Evolutionary conservation across 2,329 filamentous ascomycete genomes (phyloP), one percentile per base, ranked within the genome.

Genomic region (Orbilia blumenaviensis): DNA sequence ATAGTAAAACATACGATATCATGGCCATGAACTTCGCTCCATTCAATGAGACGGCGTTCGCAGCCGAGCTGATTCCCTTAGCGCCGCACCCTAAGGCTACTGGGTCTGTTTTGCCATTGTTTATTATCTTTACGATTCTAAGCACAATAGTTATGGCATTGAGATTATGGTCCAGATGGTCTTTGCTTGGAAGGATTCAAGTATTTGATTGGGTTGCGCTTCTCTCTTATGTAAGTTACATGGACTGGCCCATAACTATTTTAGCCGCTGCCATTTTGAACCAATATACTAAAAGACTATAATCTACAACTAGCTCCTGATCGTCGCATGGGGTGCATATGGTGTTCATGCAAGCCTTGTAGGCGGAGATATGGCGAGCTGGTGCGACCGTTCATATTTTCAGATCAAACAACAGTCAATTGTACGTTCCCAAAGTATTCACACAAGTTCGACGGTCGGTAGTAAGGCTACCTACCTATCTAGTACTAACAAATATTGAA

Each of bases 271-370:
- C 41, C 9, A 9, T 21, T 10, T 18, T 9, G 9, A 23, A 14
- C 23, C 41, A 32, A 29, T 12, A 25, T 34, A 12, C 18, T 36
- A 25, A 8, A 27, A 1, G n/a, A 52, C 14, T 36, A 52, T 34
- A 7, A 10, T 10, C 1, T 36, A 9, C 3, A 21, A n/a, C n/a
- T 29, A 69, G 66, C 54, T 69, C 44, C 32, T 69, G 14, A 69
- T 69, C 21, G 56, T 69, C 6, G 54, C 66, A 62, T 69, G 66
- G 66, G 66, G 66, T 25, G 66, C 66, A n/a, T 69, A 69, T 18
- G 66, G 66, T 10, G 66, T 69, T n/a, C 66, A 69, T 29, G 54
- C 66, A 12, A 69, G 54, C n/a, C 29, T 69, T 14, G 66, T 69
- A 12, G 66, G 66, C 2, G 66, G 66, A 25, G 44, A 69, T 44